Evolutionary conservation across 805 yeast species (phyloP).

Genomic region (Tetrapisispora iriomotensis): DNA sequence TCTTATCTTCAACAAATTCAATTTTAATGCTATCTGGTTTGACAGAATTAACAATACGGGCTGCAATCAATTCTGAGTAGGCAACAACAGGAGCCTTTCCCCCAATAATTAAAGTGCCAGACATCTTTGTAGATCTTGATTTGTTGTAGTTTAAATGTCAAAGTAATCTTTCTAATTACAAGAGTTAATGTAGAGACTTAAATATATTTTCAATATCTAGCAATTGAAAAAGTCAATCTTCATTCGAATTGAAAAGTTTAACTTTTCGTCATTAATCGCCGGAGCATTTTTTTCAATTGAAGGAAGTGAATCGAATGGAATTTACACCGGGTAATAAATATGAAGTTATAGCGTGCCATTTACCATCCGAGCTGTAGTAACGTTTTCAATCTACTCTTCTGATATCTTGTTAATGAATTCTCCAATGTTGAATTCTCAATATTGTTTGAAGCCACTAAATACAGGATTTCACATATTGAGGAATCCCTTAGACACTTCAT

Average conservation of each 20-base stretch:
- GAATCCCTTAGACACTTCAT: not conserved
- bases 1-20: conserved; percentile 65
- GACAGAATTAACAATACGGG: conserved; percentile 54
- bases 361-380: not conserved
- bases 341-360: not conserved
- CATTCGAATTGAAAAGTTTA: too few relatives aligned
- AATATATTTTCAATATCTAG: too few relatives aligned
- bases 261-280: too few relatives aligned
- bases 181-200: too few relatives aligned
- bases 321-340: not conserved
- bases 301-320: not conserved
- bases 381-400: not conserved
- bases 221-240: too few relatives aligned
- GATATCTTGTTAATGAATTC: not conserved
- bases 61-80: conserved; percentile 69
- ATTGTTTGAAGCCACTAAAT: not conserved
- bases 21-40: conserved; percentile 45
- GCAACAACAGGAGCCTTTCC: conserved; percentile 81
- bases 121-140: conserved; percentile 29
- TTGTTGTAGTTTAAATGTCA: not conserved
- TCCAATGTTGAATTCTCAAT: not conserved
- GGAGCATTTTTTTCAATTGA: too few relatives aligned
- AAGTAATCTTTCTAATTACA: too few relatives aligned
- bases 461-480: not conserved
- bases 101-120: conserved; percentile 51